Conservation (phyloP, 805 yeast genomes). For the Lipomyces mesembrius region DNA sequence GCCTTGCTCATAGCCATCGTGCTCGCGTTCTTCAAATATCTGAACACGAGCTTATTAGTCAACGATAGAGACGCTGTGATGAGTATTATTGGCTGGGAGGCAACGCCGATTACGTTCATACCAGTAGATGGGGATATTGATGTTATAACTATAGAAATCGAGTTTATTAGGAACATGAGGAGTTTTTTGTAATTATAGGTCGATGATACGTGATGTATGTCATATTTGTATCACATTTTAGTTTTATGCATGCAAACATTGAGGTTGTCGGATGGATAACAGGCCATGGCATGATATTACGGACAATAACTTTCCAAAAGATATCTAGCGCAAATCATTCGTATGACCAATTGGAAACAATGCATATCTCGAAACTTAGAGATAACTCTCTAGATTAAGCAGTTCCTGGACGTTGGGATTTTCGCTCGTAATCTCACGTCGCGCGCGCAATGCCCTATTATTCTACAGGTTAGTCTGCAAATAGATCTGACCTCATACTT, state of each 20-base stretch:
- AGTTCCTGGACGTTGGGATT: conserved; percentile 1
- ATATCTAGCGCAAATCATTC: too few relatives aligned
- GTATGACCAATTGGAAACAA: neutral
- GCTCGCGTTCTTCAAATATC: conserved; percentile 60
- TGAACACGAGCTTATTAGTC: conserved; percentile 52
- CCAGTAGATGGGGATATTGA: conserved; percentile 48
- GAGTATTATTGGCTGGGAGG: conserved; percentile 48
- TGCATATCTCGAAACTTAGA: neutral
- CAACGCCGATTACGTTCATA: conserved; percentile 53
- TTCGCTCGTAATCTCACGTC: conserved; percentile 7
- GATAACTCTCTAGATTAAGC: neutral
- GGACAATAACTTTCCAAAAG: neutral
- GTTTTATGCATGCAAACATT: neutral
- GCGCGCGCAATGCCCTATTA: conserved; percentile 15
- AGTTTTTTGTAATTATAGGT: conserved; percentile 12
- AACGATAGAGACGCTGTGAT: conserved; percentile 36
- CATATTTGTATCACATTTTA: neutral
- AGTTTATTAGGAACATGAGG: conserved; percentile 18
- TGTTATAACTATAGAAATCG: conserved; percentile 19
- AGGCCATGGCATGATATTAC: neutral
- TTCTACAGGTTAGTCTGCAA: neutral
- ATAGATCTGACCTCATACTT: neutral
- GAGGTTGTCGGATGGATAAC: neutral
- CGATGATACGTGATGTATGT: neutral
- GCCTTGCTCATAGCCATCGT: conserved; percentile 57